Evolutionary conservation across 495 filamentous ascomycete genomes (phyloP), one percentile per base, ranked within the genome.

Genomic region (Sabuloglossum arenarium): DNA sequence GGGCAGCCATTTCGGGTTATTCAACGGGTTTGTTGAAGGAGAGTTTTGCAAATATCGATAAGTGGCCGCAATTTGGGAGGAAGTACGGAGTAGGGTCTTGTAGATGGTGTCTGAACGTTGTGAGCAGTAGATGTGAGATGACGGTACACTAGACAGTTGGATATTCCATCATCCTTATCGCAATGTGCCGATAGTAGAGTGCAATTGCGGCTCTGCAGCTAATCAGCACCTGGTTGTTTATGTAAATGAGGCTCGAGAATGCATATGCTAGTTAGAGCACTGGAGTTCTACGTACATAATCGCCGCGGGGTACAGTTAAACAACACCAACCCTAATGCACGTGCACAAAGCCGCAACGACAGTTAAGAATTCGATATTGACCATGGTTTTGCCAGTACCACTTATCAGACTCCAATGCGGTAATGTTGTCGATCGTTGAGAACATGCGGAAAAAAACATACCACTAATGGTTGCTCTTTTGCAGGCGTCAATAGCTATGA

Each of bases 401-500:
- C 72, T 98, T 49, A 79, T 94, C 67, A 80, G 87, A 53, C 79
- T 98, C 62, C 87, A 94, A 70, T 96, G 91, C 72, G 90, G 90
- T 86, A 72, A 64, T 73, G 64, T 29, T 10, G 28, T 28, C 21
- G 27, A 53, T 43, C 3, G 39, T 21, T 30, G 21, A 25, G 12
- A 29, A 56, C n/a, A 24, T 12, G 16, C 53, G 19, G 42, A 32
- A 29, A 3, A 34, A 16, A 37, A 25, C 39, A 29, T 54, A 42
- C 31, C 52, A 25, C 54, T 28, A 59, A 28, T 16, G 16, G 21
- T 24, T 59, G 57, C 29, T 12, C 3, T 46, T 23, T 28, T 30
- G 55, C n/a, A 86, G 83, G 83, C 62, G 86, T 89, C 61, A 98
- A 98, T 66, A 95, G 89, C 68, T 98, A 98, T 67, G 91, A 96